Evolutionary conservation across 805 yeast species (phyloP).

Genomic region (Soucietia sequanensis): DNA sequence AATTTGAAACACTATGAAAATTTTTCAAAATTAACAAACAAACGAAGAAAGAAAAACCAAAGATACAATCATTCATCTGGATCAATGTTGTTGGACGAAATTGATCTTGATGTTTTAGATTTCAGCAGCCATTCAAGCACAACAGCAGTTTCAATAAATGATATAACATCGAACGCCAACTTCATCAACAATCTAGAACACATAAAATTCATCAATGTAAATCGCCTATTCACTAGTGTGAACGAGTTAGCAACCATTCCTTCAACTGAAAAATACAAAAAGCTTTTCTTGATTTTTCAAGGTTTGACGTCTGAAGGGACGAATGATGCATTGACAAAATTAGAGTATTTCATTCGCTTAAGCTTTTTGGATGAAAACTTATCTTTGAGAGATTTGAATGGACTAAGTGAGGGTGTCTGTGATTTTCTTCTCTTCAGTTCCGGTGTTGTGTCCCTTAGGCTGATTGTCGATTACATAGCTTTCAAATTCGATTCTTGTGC

Average conservation of each 20-base stretch:
- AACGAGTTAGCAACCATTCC: constrained; percentile 1
- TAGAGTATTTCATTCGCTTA: constrained; percentile 17
- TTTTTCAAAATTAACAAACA: constrained; percentile 11
- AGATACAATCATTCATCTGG: constrained; percentile 1
- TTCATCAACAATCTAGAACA: constrained; percentile 17
- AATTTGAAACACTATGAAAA: constrained; percentile 12
- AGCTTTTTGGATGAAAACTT: constrained; percentile 15
- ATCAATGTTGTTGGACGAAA: no score
- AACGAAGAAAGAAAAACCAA: constrained; percentile 10
- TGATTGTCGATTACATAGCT: constrained; percentile 17
- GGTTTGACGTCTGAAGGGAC: constrained; percentile 2
- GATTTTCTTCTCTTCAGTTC: constrained; percentile 9
- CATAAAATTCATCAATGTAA: constrained; percentile 14
- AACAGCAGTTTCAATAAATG: constrained; percentile 12
- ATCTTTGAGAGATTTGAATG: constrained; percentile 9
- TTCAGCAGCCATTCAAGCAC: constrained; percentile 3
- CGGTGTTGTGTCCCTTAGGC: constrained; percentile 11
- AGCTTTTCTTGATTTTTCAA: constrained; percentile 7
- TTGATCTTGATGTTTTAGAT: constrained; percentile 13
- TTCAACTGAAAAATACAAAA: constrained; percentile 5
- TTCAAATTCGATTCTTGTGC: constrained; percentile 5
- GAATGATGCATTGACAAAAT: constrained; percentile 4
- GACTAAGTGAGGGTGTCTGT: constrained; percentile 10
- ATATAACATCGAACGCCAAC: constrained; percentile 16
- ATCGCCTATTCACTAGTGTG: constrained; percentile 6